These are phyloP conservation scores for Sungouiella blattae DNA, from an alignment of 805 yeast genomes.

Conservation along the genomic window DNA sequence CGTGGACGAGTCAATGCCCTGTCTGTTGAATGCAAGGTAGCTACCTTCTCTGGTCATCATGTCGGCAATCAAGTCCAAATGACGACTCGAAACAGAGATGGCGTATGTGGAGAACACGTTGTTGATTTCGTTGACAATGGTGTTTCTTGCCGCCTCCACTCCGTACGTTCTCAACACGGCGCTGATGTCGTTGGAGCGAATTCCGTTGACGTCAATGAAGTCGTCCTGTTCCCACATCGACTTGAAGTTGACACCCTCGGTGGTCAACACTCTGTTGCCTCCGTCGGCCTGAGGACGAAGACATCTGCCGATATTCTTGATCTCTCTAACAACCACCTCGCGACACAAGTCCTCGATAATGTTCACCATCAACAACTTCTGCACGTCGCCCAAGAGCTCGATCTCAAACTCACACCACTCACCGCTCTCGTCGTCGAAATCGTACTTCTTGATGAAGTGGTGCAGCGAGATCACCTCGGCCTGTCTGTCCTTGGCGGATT, in stretches of 20 bases:
- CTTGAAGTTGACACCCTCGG: constrained; percentile 97
- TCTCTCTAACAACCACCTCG: constrained; percentile 87
- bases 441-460: constrained; percentile 70
- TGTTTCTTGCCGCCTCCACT: constrained; percentile 98
- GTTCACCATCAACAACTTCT: constrained; percentile 95
- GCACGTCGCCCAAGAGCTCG: constrained; percentile 79
- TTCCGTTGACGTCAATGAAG: constrained; percentile 84
- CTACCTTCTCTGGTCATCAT: constrained; percentile 99
- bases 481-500: constrained; percentile 79
- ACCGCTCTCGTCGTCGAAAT: constrained; percentile 86
- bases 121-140: constrained; percentile 92
- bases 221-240: constrained; percentile 99
- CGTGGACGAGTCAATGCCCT: constrained; percentile 93
- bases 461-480: constrained; percentile 73
- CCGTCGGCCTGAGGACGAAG: constrained; percentile 66
- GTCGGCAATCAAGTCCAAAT: constrained; percentile 94
- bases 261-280: constrained; percentile 69
- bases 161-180: constrained; percentile 91
- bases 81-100: constrained; percentile 87
- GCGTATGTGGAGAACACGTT: constrained; percentile 96
- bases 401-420: constrained; percentile 90
- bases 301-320: constrained; percentile 89
- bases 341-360: constrained; percentile 90
- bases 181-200: constrained; percentile 87
- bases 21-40: constrained; percentile 94